Base-by-base conservation (phyloP, 2,329 filamentous ascomycete species). In the Botrytis hyacinthi region DNA sequence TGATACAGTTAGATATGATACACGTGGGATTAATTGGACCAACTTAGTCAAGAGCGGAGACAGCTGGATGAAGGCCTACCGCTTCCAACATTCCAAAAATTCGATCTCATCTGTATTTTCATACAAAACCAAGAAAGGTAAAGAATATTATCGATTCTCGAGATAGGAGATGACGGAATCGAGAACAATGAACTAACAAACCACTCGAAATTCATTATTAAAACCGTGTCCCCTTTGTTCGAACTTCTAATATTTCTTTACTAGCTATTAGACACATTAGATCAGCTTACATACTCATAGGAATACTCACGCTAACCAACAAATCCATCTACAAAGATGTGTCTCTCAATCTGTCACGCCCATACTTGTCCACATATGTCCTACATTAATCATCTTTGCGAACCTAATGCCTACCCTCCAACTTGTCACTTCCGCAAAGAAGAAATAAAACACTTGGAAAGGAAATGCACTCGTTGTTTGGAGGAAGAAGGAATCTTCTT, bases 111-210 rank as follows among this genome's bases (percentile, higher is more conserved):
- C 26, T 62, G 2, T 1, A 9, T 1, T n/a, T 40, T 40, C 22
- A 62, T 3, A 4, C 0, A 18, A 14, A 4, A 40, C 3, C 2
- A 2, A 8, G 2, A 20, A 20, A 1, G 6, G 0, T 12, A 42
- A 20, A 8, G 22, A n/a, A 40, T n/a, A n/a, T 29, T 7, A 18
- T 10, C 1, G 14, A 29, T 42, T n/a, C 2, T 8, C 4, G 2
- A 14, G 10, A 62, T 18, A 1, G 3, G 1, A 9, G 16, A 3
- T 8, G 7, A 10, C 6, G 14, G 9, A 42, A 54, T 3, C 26
- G 5, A 42, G 35, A 54, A 68, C 35, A 68, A 68, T 32, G 3
- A 3, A 22, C 10, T 9, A 54, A 68, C 26, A 68, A 10, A 12
- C 3, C 20, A 8, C 10, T 12, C n/a, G 16, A 29, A 40, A 63